Percentiles rank a stretch among this genome's conserved stretches.
Evolutionary conservation across 2,329 filamentous ascomycete genomes (phyloP).

Genomic region (Xylaria sp.): DNA sequence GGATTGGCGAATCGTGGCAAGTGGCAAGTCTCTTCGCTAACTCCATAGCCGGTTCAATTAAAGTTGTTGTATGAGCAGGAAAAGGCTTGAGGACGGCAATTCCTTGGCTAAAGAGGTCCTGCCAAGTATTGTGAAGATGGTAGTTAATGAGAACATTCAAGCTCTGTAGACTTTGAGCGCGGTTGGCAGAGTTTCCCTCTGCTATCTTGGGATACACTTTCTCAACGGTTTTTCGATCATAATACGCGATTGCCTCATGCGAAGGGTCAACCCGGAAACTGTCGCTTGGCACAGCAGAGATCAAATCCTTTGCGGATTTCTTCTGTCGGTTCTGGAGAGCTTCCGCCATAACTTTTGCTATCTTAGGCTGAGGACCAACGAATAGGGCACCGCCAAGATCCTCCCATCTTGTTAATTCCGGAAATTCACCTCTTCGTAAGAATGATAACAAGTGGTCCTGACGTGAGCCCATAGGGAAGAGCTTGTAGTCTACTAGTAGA

Average conservation of each 20-base stretch:
- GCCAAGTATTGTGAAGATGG: conserved; percentile 86
- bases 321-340: conserved; percentile 62
- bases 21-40: conserved; percentile 77
- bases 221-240: conserved; percentile 67
- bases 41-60: conserved; percentile 72
- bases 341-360: conserved; percentile 67
- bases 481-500: conserved; percentile 76
- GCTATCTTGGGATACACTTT: conserved; percentile 71
- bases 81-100: conserved; percentile 83
- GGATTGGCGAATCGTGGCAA: conserved; percentile 76
- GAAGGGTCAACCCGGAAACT: conserved; percentile 69
- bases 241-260: conserved; percentile 76
- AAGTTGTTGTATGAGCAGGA: conserved; percentile 72
- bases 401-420: conserved; percentile 75
- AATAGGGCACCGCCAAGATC: conserved; percentile 74
- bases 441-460: conserved; percentile 75
- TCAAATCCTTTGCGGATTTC: conserved; percentile 65
- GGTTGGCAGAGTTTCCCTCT: conserved; percentile 62
- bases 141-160: conserved; percentile 80
- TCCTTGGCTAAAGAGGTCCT: conserved; percentile 76
- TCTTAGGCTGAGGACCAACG: conserved; percentile 68
- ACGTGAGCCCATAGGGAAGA: conserved; percentile 80
- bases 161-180: conserved; percentile 64
- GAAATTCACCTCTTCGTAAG: conserved; percentile 77
- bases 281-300: conserved; percentile 63